phyloP scores from a whole-genome alignment of 148 eudicot species.

The Chenopodium berlandieri region DNA sequence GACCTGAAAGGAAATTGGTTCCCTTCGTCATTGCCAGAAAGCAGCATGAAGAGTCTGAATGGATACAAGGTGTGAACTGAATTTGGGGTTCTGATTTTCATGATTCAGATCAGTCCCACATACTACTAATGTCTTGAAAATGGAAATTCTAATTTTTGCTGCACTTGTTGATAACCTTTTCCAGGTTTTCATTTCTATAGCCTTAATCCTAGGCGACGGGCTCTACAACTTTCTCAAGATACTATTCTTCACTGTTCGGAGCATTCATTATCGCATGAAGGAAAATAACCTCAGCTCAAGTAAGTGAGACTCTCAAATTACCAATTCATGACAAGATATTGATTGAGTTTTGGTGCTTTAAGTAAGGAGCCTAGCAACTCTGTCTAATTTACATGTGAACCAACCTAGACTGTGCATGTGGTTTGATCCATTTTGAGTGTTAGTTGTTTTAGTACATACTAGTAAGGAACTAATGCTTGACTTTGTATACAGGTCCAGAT shows the following conservation, averaged over 20 bases:
- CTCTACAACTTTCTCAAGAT: constrained; percentile 68
- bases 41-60: constrained; percentile 76
- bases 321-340: not conserved
- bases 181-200: constrained; percentile 78
- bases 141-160: not conserved
- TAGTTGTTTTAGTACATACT: not conserved
- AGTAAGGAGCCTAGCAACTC: not conserved
- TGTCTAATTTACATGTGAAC: not conserved
- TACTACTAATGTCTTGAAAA: not conserved
- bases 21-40: constrained; percentile 49
- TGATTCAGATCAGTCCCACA: not conserved
- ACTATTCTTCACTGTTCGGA: constrained; percentile 43
- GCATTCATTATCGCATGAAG: constrained; percentile 39
- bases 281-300: constrained; percentile 38
- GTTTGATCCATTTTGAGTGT: not conserved
- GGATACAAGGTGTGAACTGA: constrained; percentile 60
- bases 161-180: not conserved
- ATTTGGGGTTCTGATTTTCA: not conserved
- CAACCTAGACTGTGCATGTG: not conserved
- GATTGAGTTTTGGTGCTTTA: not conserved
- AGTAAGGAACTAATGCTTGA: not conserved
- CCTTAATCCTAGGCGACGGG: constrained; percentile 77
- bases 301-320: constrained; percentile 25
- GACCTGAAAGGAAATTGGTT: constrained; percentile 61
- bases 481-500: constrained; percentile 36